Evolutionary conservation across 129 eudicot species (phyloP).

Genomic region (Helianthus tuberosus): DNA sequence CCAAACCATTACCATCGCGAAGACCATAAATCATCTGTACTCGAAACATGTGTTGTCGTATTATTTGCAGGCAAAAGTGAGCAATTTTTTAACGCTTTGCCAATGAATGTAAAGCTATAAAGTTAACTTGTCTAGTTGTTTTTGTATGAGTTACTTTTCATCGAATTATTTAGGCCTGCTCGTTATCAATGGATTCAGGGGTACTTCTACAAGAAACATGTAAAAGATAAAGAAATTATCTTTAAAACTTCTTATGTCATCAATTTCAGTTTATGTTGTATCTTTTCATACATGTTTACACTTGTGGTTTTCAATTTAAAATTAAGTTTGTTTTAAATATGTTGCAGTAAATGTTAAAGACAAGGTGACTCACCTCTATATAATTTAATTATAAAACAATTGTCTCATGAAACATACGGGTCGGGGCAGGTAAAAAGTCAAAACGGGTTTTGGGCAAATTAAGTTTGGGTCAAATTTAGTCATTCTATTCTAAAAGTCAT

Average conservation of each 20-base stretch:
- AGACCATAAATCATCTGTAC: conserved; percentile 19
- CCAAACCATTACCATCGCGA: conserved; percentile 10
- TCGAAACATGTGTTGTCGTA: background rate
- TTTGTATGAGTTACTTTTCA: background rate
- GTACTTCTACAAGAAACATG: background rate
- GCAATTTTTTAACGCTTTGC: background rate
- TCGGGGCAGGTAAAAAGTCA: background rate
- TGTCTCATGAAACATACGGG: too few relatives aligned
- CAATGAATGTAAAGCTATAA: conserved; percentile 12
- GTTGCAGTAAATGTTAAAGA: background rate
- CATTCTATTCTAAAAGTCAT: too few relatives aligned
- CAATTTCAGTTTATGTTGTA: background rate
- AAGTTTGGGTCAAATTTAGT: too few relatives aligned
- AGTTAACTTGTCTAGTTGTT: background rate
- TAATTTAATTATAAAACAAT: background rate
- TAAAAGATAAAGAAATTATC: too few relatives aligned
- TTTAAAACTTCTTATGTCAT: background rate
- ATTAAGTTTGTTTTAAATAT: too few relatives aligned
- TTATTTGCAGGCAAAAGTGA: conserved; percentile 2
- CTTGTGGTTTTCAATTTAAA: too few relatives aligned
- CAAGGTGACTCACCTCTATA: background rate
- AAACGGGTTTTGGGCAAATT: background rate
- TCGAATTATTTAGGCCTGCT: background rate
- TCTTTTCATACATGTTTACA: too few relatives aligned
- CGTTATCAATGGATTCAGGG: background rate